Conservation (phyloP, 225 moss, liverwort and hornwort genomes). For the Bryum argenteum region DNA sequence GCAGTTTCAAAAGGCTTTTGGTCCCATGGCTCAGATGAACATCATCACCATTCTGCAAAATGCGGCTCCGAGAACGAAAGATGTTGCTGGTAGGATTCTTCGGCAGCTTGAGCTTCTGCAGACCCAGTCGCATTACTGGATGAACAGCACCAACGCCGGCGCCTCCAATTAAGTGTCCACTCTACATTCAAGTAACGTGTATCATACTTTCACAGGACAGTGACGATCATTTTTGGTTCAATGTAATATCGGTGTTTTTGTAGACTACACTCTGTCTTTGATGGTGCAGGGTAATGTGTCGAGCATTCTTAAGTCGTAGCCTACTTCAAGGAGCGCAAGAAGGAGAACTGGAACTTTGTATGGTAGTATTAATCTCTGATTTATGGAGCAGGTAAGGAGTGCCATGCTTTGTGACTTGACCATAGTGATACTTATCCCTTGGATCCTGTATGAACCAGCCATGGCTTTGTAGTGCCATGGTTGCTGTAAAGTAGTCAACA, state of each 20-base stretch:
- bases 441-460: conserved; percentile 3
- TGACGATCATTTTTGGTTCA: conserved; percentile 12
- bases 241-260: conserved; percentile 18
- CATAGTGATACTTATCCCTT: conserved; percentile 6
- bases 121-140: conserved; percentile 62
- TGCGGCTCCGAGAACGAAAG: conserved; percentile 54
- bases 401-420: conserved; percentile 1
- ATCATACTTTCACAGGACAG: not conserved
- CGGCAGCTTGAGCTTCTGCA: conserved; percentile 77
- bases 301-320: not conserved
- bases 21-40: conserved; percentile 74
- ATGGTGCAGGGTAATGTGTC: conserved; percentile 8
- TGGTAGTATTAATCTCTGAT: conserved; percentile 15
- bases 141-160: conserved; percentile 29
- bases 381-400: conserved; percentile 12
- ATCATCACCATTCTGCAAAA: conserved; percentile 73
- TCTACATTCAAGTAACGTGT: not conserved
- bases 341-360: conserved; percentile 18
- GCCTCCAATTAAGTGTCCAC: conserved; percentile 30
- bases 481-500: conserved; percentile 16
- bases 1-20: conserved; percentile 51
- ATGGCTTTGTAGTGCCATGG: conserved; percentile 14
- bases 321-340: conserved; percentile 6
- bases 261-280: conserved; percentile 25
- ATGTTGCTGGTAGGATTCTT: conserved; percentile 72